Percentiles rank a stretch among this genome's conserved stretches.
Conservation (phyloP, 805 yeast genomes). For the Pichia californica region DNA sequence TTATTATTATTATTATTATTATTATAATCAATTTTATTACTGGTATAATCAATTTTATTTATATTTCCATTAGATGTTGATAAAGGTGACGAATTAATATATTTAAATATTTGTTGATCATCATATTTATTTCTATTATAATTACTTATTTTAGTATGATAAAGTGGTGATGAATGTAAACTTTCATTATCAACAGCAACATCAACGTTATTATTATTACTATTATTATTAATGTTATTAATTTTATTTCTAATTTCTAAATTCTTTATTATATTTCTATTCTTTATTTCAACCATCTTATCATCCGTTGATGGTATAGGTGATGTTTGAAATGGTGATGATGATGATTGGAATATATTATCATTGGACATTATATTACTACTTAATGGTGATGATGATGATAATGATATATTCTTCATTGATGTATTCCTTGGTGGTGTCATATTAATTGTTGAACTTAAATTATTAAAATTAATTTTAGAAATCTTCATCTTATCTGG, state of each 20-base stretch:
- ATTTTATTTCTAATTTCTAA: too few relatives aligned
- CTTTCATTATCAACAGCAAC: too few relatives aligned
- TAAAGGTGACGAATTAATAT: slow-evolving; percentile 12
- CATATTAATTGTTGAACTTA: background rate
- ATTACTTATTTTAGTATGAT: background rate
- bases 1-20: too few relatives aligned
- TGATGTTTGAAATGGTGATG: slow-evolving; percentile 27
- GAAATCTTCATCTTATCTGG: too few relatives aligned
- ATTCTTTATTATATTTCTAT: too few relatives aligned
- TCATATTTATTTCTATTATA: too few relatives aligned
- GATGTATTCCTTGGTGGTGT: background rate
- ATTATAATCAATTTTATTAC: too few relatives aligned
- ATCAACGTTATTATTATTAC: too few relatives aligned
- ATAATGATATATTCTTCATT: background rate
- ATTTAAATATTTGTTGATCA: slow-evolving; percentile 9
- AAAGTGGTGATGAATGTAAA: background rate
- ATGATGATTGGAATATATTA: slow-evolving; percentile 11
- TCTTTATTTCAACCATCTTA: too few relatives aligned
- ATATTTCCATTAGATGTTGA: background rate
- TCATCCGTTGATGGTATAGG: slow-evolving; percentile 21
- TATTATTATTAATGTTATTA: background rate
- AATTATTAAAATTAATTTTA: too few relatives aligned
- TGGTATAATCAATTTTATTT: too few relatives aligned
- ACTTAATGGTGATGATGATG: slow-evolving; percentile 8
- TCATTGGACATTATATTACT: slow-evolving; percentile 8